These are phyloP conservation scores for Marchantia polymorpha DNA, from an alignment of 225 moss, liverwort and hornwort species.

Conservation along the genomic window DNA sequence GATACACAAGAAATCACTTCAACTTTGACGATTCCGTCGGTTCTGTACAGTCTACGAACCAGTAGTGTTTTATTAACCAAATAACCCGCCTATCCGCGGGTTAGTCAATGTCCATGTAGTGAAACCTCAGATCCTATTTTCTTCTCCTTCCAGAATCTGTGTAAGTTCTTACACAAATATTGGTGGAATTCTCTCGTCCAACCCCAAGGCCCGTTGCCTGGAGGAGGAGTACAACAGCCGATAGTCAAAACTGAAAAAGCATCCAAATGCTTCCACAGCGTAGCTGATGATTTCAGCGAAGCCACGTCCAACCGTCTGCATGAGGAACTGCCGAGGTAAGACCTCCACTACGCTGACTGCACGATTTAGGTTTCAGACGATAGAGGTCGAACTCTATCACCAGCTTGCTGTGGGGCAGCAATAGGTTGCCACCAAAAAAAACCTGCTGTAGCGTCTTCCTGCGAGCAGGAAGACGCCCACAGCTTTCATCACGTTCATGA, in stretches of 20 bases:
- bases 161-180: neutral
- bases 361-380: neutral
- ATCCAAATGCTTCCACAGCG: neutral
- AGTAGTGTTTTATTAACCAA: neutral
- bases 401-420: neutral
- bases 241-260: neutral
- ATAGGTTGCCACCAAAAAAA: neutral
- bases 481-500: neutral
- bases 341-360: neutral
- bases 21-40: neutral
- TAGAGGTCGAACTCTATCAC: neutral
- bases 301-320: neutral
- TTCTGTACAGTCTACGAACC: neutral
- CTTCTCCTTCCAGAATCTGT: neutral
- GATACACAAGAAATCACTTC: neutral
- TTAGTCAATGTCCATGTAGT: neutral
- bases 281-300: neutral
- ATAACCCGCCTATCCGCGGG: neutral
- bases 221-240: neutral
- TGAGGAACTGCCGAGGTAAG: neutral
- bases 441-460: no score
- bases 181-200: neutral
- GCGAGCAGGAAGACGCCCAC: neutral
- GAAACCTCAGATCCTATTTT: neutral
- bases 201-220: neutral